These are phyloP conservation scores for Hypoxylon sp. DNA, from an alignment of 2,329 filamentous ascomycete genomes.

Conservation along the genomic window DNA sequence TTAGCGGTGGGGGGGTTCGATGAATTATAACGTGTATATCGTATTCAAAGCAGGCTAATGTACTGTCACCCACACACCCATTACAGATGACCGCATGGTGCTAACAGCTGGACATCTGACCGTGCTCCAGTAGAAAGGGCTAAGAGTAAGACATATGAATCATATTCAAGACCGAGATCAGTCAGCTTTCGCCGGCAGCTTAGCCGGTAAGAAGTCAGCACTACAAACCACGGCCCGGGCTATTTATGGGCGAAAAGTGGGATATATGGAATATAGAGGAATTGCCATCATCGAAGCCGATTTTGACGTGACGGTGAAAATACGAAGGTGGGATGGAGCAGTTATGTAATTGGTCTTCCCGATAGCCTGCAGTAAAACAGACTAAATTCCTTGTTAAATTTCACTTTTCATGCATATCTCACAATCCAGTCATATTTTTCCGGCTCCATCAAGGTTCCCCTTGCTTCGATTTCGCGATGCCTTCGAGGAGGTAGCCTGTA, in stretches of 20 bases:
- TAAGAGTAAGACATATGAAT: neutral
- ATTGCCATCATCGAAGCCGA: neutral
- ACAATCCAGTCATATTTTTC: neutral
- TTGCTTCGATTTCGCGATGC: neutral
- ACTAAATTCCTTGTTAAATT: neutral
- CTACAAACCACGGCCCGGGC: neutral
- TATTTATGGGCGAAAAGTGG: neutral
- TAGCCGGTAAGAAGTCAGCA: too few relatives aligned
- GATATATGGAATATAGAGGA: neutral
- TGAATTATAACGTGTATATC: conserved; percentile 8
- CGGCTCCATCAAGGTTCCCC: neutral
- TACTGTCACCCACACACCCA: neutral
- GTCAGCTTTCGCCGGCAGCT: neutral
- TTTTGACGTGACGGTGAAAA: neutral
- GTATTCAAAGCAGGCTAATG: neutral
- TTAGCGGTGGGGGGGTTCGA: conserved; percentile 18
- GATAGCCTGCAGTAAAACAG: neutral
- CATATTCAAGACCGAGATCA: neutral
- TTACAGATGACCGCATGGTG: neutral
- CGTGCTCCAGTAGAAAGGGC: neutral
- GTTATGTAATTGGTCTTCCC: neutral
- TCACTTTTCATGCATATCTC: neutral
- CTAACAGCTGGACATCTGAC: neutral
- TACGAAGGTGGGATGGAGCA: neutral
- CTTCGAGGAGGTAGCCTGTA: too few relatives aligned